Evolutionary conservation across 257 asterid species (phyloP), one percentile per base, ranked within the genome.

Genomic region (Fraxinus cuspidata): DNA sequence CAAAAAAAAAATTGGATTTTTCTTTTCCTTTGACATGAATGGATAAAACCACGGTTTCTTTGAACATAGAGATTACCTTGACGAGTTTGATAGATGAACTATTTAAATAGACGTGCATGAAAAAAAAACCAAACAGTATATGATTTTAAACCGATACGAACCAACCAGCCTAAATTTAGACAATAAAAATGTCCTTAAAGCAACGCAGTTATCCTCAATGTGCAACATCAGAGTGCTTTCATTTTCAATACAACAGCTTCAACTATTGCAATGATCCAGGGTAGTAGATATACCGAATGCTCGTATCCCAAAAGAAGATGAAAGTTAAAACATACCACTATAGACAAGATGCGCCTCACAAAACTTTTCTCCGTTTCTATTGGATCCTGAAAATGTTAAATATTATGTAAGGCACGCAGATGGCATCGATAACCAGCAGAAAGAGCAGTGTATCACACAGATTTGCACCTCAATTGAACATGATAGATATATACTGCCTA

Each of bases 331-430:
- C 92, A 78, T 92, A 96, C 99, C 98, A 93, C 91, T 70, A 92
- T 76, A 60, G 98, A 93, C 89, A 96, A 89, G 83, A 96, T 90
- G 80, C 99, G 96, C 84, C 81, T 82, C 7, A 88, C 97, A 84
- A 96, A 93, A 78, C 85, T 83, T 82, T 85, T 93, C 77, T 96
- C 97, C 67, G 97, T 92, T 83, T 96, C 99, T 87, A 93, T 72
- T 70, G 99, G 99, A 86, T 96, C 99, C 99, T 96, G 86, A 74
- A 80, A 79, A 86, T 77, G 73, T 68, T 68, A 73, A 66, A 86
- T 47, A 80, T n/a, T 72, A 72, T 81, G 74, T 49, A 66, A 79
- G 77, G 40, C 79, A 78, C 72, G 73, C 15, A 71, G 28, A 73
- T 34, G 34, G 72, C 42, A 71, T 23, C 44, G 40, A 13, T 27